Evolutionary conservation across 148 eudicot genomes (phyloP).

Genomic region (Chenopodium album): DNA sequence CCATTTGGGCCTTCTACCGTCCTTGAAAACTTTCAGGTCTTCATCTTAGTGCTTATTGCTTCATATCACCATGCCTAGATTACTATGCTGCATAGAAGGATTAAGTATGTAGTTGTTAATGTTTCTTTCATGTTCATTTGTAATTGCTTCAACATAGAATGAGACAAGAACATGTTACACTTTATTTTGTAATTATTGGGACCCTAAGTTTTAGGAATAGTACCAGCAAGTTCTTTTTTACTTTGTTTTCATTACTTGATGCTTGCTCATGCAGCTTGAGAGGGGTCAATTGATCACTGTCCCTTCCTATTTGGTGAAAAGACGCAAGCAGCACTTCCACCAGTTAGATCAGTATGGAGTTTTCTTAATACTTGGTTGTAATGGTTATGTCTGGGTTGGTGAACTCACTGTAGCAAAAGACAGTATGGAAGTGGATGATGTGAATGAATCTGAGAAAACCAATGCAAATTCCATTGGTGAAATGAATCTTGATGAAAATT

Average conservation of each 20-base stretch:
- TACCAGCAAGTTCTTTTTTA: neutral
- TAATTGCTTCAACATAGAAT: neutral
- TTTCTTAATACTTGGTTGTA: constrained; percentile 77
- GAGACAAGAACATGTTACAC: neutral
- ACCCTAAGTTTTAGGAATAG: neutral
- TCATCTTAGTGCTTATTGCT: too few species aligned
- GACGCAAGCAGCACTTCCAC: constrained; percentile 85
- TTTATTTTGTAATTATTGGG: neutral
- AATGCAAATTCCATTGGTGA: constrained; percentile 19
- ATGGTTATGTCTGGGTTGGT: constrained; percentile 94
- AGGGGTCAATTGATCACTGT: constrained; percentile 69
- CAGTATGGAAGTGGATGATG: constrained; percentile 52
- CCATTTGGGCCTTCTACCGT: neutral
- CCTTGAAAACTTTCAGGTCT: neutral
- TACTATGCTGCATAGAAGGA: neutral
- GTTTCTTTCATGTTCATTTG: neutral
- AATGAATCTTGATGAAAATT: constrained; percentile 26
- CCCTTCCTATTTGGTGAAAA: constrained; percentile 78
- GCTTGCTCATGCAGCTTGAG: constrained; percentile 56
- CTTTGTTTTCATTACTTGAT: neutral
- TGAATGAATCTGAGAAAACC: constrained; percentile 40
- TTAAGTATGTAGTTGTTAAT: neutral
- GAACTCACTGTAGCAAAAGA: constrained; percentile 64
- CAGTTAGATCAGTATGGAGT: constrained; percentile 59
- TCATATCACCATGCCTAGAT: neutral